phyloP scores from a whole-genome alignment of 1,284 basidiomycete genomes.

The Moniliella sp. region DNA sequence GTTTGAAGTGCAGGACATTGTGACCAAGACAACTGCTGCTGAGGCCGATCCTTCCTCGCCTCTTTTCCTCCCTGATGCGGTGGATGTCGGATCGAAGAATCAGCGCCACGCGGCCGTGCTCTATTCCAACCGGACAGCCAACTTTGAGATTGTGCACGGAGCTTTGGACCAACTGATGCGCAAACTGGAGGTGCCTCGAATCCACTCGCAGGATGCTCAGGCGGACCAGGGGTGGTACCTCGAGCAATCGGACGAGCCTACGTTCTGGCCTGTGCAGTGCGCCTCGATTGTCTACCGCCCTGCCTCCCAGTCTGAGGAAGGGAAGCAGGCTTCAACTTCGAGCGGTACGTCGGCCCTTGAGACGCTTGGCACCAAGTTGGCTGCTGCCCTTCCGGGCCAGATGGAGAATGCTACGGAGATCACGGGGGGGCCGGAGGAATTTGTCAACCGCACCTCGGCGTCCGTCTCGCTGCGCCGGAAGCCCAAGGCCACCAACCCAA shows the following conservation, averaged over 20 bases:
- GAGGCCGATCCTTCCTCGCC: no score
- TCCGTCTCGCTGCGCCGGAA: not conserved
- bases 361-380: conserved; percentile 52
- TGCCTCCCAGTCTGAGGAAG: no score
- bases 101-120: conserved; percentile 66
- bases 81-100: no score
- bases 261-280: conserved; percentile 81
- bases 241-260: conserved; percentile 54
- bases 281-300: conserved; percentile 70
- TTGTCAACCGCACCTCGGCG: not conserved
- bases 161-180: conserved; percentile 81
- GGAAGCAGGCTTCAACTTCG: conserved; percentile 64
- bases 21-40: conserved; percentile 52
- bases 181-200: conserved; percentile 67
- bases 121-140: conserved; percentile 85
- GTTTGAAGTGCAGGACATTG: conserved; percentile 83
- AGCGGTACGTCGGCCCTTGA: conserved; percentile 66
- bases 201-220: conserved; percentile 41
- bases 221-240: conserved; percentile 69
- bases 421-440: not conserved
- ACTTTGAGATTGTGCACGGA: conserved; percentile 89
- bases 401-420: not conserved
- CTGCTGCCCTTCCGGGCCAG: not conserved
- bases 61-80: no score
- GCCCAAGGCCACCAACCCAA: no score